Base-by-base conservation (phyloP, 1,139 yeast species). In the Lodderomyces jiufengensis region DNA sequence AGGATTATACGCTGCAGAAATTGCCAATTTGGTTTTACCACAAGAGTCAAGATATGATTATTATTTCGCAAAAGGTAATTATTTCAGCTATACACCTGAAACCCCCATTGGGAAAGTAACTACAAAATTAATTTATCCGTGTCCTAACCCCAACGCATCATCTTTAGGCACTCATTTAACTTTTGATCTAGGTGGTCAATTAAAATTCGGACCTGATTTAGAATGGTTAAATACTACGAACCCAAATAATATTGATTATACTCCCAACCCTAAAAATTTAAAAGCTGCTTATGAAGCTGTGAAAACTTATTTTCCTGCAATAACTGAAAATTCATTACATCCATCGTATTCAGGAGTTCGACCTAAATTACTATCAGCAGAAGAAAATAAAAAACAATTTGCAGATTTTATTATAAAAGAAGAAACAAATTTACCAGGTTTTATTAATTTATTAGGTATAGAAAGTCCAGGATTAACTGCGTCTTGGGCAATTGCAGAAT, bases 381-480 rank as follows among this genome's bases (percentile, higher is more conserved):
- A 58, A 7, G 70, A 69, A 4, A 59, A 53, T 32, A 54, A 57
- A 25, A 44, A 45, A 15, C 50, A 55, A 28, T 84, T 85, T 57
- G 80, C 78, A 29, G 96, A 88, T 52, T 88, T 86, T 54, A 61
- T 80, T 18, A 83, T 88, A 24, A 59, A 76, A 35, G 76, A 81
- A 46, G 74, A 69, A 37, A 72, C 67, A 0, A 90, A 79, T 0
- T 80, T 71, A 49, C 84, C 84, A 0, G 95, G 95, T 2, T 87
- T 86, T 51, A 73, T 87, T 24, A 87, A 85, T 48, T 63, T 86
- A 38, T 54, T 87, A 32, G 95, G 94, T 3, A 87, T 88, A 20
- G 97, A 88, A 52, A 82, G 94, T 51, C 97, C 97, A 0, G 97
- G 96, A 0, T 66, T 87, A 43, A 87, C 96, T 2, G 66, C 94